phyloP scores from a whole-genome alignment of 257 asterid species.

The Scutellaria galericulata region DNA sequence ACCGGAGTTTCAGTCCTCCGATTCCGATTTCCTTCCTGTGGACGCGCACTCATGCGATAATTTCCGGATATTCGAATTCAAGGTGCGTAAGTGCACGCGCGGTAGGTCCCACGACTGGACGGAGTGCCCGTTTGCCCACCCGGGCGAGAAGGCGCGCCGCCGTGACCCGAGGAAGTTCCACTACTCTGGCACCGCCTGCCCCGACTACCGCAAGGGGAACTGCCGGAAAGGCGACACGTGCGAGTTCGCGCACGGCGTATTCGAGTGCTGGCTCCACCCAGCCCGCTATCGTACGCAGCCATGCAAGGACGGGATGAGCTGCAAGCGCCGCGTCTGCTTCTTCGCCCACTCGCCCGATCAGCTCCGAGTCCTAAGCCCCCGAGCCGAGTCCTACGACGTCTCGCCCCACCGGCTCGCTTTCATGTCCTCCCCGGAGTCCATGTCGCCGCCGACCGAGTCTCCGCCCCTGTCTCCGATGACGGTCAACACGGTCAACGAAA shows the following conservation, averaged over 20 bases:
- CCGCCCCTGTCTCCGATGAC: slow-evolving; percentile 49
- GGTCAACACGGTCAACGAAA: slow-evolving; percentile 39
- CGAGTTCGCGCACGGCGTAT: slow-evolving; percentile 83
- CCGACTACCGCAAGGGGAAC: slow-evolving; percentile 69
- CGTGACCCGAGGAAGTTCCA: slow-evolving; percentile 81
- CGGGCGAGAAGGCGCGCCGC: slow-evolving; percentile 91
- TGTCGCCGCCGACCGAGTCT: slow-evolving; percentile 43
- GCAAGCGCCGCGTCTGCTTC: slow-evolving; percentile 79
- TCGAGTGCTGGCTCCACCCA: slow-evolving; percentile 93
- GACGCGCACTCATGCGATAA: slow-evolving; percentile 82
- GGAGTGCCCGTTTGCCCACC: slow-evolving; percentile 89
- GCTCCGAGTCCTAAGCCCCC: slow-evolving; percentile 65
- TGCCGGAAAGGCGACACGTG: slow-evolving; percentile 73
- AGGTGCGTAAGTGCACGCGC: slow-evolving; percentile 74
- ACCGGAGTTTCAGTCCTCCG: slow-evolving; percentile 33
- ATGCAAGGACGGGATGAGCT: slow-evolving; percentile 76
- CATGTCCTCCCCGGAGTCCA: slow-evolving; percentile 48
- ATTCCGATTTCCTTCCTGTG: slow-evolving; percentile 57
- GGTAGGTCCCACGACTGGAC: slow-evolving; percentile 93
- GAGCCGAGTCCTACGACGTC: slow-evolving; percentile 50
- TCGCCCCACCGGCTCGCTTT: slow-evolving; percentile 50
- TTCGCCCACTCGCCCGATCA: slow-evolving; percentile 88
- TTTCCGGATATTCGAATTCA: slow-evolving; percentile 84
- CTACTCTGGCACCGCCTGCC: slow-evolving; percentile 81
- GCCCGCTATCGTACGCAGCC: slow-evolving; percentile 89